phyloP scores from a whole-genome alignment of 768 basidiomycete species.

The Russula virescens region DNA sequence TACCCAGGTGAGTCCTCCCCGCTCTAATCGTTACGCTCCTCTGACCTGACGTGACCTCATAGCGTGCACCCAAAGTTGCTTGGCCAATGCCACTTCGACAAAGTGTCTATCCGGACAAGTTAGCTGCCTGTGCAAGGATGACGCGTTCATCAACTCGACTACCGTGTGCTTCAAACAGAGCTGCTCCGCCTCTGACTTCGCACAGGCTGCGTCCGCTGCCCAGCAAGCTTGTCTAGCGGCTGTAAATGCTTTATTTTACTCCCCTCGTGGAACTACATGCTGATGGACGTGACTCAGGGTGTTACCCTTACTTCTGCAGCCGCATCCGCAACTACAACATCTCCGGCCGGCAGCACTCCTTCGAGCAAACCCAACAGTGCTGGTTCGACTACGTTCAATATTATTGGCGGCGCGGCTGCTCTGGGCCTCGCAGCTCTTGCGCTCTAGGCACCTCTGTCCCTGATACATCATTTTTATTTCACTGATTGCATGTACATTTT shows the following conservation, averaged over 20 bases:
- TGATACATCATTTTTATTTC: neutral
- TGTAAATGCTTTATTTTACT: conserved; percentile 31
- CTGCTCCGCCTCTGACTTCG: conserved; percentile 47
- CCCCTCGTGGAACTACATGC: neutral
- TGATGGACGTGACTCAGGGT: conserved; percentile 12
- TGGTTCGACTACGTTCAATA: conserved; percentile 6
- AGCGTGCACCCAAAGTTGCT: conserved; percentile 52
- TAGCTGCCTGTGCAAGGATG: conserved; percentile 50
- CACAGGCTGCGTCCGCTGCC: conserved; percentile 38
- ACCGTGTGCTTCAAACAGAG: conserved; percentile 43
- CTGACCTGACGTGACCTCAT: neutral
- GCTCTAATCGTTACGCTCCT: neutral
- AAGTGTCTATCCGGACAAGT: conserved; percentile 46
- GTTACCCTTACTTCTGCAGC: conserved; percentile 18
- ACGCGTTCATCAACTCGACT: conserved; percentile 40
- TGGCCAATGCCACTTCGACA: conserved; percentile 39
- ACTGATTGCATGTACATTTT: neutral
- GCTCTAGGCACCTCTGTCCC: conserved; percentile 3
- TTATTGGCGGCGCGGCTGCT: conserved; percentile 17
- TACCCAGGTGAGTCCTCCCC: conserved; percentile 3
- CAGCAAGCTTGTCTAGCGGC: conserved; percentile 42
- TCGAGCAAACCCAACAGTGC: conserved; percentile 3
- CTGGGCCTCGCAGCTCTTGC: conserved; percentile 16
- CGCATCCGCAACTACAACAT: neutral
- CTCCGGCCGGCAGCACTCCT: neutral